Base-by-base conservation (phyloP, 2,329 filamentous ascomycete species). In the Pseudogymnoascus pannorum region DNA sequence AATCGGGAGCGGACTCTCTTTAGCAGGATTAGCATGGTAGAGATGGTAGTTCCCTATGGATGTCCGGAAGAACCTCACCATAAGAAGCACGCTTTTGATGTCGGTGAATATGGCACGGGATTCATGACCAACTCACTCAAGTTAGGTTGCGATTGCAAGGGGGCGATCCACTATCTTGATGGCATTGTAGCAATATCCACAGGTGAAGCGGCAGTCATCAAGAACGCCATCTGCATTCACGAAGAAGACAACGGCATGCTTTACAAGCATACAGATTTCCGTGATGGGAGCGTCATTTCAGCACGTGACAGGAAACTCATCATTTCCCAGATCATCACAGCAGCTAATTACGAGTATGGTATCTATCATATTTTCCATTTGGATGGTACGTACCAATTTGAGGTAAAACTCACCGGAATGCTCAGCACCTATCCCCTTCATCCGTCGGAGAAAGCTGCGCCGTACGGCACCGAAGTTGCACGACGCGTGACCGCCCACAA, bases 161-260 rank as follows among this genome's bases (percentile, higher is more conserved):
- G 91, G 12, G 85, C 87, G 0, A 96, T 97, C 68, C 89, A 94
- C 74, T 97, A 97, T 73, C 86, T 97, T 73, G 91, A 96, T 69
- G 91, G 91, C 2, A 84, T 88, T 9, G 94, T 96, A 71, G 88
- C 92, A 40, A 91, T 91, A 63, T 82, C 85, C 12, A 83, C 85
- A 4, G 92, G 92, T 22, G 82, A 83, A n/a, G 79, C 89, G 26
- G 85, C 86, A 3, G 88, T 86, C 1, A 91, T 96, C 77, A 93
- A 96, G 79, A 96, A 96, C 71, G 92, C 92, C 36, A 88, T 97
- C 67, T 97, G 92, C 74, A 92, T 97, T 66, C 92, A 97, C 75
- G 92, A 97, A 73, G 92, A 97, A 76, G 92, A 97, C 66, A 84
- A 85, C 1, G 92, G 92, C 5, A 94, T 97, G 63, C 79, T 96